A percentile compares a stretch with the other conserved stretches of the same genome.
Conservation (phyloP, 192 early-diverging fungal species). For the Umbelopsis vinacea region DNA sequence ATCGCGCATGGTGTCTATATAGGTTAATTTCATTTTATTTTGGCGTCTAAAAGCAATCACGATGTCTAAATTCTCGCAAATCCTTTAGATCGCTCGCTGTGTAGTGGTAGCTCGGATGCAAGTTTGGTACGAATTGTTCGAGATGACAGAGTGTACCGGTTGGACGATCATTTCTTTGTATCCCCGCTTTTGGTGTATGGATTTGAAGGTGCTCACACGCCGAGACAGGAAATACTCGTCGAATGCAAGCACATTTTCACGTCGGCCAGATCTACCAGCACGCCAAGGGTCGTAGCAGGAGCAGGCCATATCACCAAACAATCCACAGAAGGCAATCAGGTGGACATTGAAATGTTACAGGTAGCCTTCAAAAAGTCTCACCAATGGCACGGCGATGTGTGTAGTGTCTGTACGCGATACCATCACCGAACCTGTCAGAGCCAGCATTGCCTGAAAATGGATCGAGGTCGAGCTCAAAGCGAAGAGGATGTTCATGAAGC, state of each 20-base stretch:
- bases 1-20: constrained; percentile 3
- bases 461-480: neutral
- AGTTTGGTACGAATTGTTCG: neutral
- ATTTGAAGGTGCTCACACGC: too few relatives aligned
- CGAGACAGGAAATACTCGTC: neutral
- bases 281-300: neutral
- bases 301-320: neutral
- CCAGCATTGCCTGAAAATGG: neutral
- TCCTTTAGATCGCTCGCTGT: neutral
- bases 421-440: neutral
- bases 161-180: constrained; percentile 17
- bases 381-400: neutral
- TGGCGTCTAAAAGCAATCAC: neutral
- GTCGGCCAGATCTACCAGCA: neutral
- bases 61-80: neutral
- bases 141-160: constrained; percentile 1
- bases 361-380: neutral
- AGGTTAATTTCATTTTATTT: neutral
- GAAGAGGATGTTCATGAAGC: constrained; percentile 21
- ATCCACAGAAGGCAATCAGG: neutral
- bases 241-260: constrained; percentile 13
- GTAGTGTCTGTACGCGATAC: neutral
- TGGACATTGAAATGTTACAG: constrained; percentile 2
- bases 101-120: neutral
- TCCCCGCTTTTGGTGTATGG: neutral